Evolutionary conservation across 2,329 filamentous ascomycete genomes (phyloP), one percentile per base, ranked within the genome.

Genomic region (Beauveria australis): DNA sequence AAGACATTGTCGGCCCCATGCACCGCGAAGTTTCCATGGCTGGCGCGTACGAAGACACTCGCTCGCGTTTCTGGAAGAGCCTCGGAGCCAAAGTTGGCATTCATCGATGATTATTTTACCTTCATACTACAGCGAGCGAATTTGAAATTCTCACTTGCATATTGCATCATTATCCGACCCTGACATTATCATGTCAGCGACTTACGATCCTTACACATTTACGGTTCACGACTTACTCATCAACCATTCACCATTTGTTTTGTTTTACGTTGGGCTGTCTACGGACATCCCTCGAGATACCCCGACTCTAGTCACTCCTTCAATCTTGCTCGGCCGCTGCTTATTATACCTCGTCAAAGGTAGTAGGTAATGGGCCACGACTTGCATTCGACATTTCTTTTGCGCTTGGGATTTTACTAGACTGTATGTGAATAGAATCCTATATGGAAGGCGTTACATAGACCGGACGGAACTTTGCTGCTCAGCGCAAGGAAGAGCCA

Each of bases 1-100:
- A 92, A 67, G 92, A 96, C 72, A 95, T 97, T 70, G 91, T 97
- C 49, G 92, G 92, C 1, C 92, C 92, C 7, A 96, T 97, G 92
- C 84, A 86, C 66, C 81, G 82, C 14, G 81, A 83, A 65, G 76
- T 77, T 44, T 74, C 78, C 64, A 84, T 84, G 81, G 72, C 74
- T 33, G 75, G 78, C 52, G 72, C 75, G 16, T 71, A 70, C 52
- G 78, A 80, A 49, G 76, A 78, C 64, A 75, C 75, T 64, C 77
- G 73, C 19, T 70, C 73, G 44, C 75, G 76, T 56, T 81, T 82
- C 68, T 77, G 79, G 76, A 79, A 76, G 66, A 77, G 67, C 62
- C 69, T 82, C 18, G 78, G 74, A 40, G 79, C 74, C 55, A 81
- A 78, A 70, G 76, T 81, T 41, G 71, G 73, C 52, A 62, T 68